phyloP scores from a whole-genome alignment of 2,329 filamentous ascomycete species.

The Diplodia intermedia region DNA sequence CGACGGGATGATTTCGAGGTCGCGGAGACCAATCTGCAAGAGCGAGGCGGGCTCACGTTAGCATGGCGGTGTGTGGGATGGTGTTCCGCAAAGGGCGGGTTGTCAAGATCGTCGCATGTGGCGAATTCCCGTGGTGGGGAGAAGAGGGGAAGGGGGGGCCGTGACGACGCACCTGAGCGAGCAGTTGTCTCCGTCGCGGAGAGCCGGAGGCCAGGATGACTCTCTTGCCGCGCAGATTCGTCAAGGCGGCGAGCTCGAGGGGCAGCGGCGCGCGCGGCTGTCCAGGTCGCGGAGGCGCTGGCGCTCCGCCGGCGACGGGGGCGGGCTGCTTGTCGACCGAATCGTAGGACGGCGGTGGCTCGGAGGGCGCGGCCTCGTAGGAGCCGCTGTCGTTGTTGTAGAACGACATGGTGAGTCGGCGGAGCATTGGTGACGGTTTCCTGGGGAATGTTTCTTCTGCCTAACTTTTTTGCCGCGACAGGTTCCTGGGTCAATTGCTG shows the following conservation, averaged over 20 bases:
- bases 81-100: background rate
- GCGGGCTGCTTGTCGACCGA: slow-evolving; percentile 41
- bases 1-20: slow-evolving; percentile 85
- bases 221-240: slow-evolving; percentile 75
- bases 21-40: slow-evolving; percentile 74
- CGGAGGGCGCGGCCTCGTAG: slow-evolving; percentile 40
- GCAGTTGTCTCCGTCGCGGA: slow-evolving; percentile 80
- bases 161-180: slow-evolving; percentile 66
- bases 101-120: background rate
- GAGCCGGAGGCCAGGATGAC: slow-evolving; percentile 91
- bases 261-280: slow-evolving; percentile 64
- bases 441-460: background rate
- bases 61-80: background rate
- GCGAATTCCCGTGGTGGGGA: slow-evolving; percentile 2
- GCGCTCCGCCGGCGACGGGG: slow-evolving; percentile 35
- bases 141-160: slow-evolving; percentile 14
- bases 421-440: slow-evolving; percentile 11
- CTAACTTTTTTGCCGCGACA: background rate
- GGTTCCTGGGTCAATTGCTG: slow-evolving; percentile 26
- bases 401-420: slow-evolving; percentile 30
- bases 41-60: background rate
- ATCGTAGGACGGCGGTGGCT: slow-evolving; percentile 55
- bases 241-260: slow-evolving; percentile 80
- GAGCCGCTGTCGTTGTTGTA: slow-evolving; percentile 21
- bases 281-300: slow-evolving; percentile 45